Conservation (phyloP, 345 rosid genomes). For the Gossypium mustelinum region DNA sequence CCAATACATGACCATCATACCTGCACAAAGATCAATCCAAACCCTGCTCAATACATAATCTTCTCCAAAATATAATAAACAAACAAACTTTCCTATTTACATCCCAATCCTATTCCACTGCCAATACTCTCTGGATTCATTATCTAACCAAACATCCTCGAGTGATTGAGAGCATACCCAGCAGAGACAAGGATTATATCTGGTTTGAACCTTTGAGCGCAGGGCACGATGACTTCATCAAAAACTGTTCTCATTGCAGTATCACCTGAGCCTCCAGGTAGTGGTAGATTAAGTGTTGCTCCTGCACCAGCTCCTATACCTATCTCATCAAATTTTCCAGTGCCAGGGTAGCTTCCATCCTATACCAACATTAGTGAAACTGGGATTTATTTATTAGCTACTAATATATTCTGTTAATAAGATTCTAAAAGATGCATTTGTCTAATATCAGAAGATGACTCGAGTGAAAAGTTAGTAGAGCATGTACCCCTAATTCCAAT, state of each 20-base stretch:
- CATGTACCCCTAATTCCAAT: neutral
- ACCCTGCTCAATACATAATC: neutral
- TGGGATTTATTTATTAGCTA: neutral
- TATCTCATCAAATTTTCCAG: constrained; percentile 67
- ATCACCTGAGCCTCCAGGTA: constrained; percentile 97
- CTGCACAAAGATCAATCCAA: constrained; percentile 31
- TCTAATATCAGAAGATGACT: neutral
- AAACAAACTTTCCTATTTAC: neutral
- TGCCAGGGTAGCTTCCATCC: constrained; percentile 97
- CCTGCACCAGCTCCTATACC: constrained; percentile 92
- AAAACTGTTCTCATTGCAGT: constrained; percentile 74
- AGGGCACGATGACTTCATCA: constrained; percentile 82
- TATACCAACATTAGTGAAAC: constrained; percentile 18
- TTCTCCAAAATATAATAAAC: neutral
- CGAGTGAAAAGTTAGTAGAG: neutral
- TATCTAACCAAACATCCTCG: neutral
- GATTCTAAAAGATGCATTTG: neutral
- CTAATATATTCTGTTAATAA: neutral
- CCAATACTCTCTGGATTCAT: neutral
- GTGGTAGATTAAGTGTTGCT: constrained; percentile 73
- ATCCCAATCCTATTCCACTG: neutral
- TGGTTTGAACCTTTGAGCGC: constrained; percentile 86
- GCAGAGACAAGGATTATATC: constrained; percentile 96
- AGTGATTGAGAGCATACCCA: constrained; percentile 50
- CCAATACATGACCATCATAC: constrained; percentile 86